Evolutionary conservation across 2,329 filamentous ascomycete species (phyloP), one percentile per base, ranked within the genome.

Genomic region (Colletotrichum agaves): DNA sequence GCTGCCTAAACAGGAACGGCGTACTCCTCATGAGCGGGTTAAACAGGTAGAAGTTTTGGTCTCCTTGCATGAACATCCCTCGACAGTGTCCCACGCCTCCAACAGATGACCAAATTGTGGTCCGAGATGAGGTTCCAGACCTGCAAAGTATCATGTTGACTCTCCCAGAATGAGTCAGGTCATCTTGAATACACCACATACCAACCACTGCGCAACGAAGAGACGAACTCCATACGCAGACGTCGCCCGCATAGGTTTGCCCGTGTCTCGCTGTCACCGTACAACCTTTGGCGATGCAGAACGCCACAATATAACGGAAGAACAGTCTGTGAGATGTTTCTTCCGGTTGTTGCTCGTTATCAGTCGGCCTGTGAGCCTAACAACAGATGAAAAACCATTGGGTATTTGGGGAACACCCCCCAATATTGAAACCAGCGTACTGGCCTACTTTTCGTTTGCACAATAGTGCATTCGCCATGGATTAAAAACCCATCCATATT

Each of bases 261-360:
- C 37, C 59, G 21, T 62, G 59, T 62, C 31, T 56, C 49, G 37
- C 44, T 43, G 13, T n/a, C 27, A 52, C 17, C 17, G 23, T n/a
- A 7, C 15, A 41, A 5, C 11, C 33, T 33, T 35, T n/a, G 11
- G 35, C 43, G 8, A 8, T 15, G 17, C 39, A 31, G 57, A 17
- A 15, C 23, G 6, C 27, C 27, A n/a, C 13, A 19, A 15, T 15
- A 37, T 31, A 8, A 19, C 21, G 33, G 47, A 50, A 21, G 46
- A 21, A 50, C 47, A 3, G n/a, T n/a, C 31, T 31, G 17, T 49
- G n/a, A 43, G 15, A 19, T 33, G 23, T 39, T 49, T 35, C 23
- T 37, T 35, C 35, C 43, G 33, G 13, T 13, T 5, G 10, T 31
- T 50, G 27, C n/a, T 50, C 21, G 47, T n/a, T 50, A 27, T 49